Conservation (phyloP, 2,329 filamentous ascomycete species). For the Septoria linicola region DNA sequence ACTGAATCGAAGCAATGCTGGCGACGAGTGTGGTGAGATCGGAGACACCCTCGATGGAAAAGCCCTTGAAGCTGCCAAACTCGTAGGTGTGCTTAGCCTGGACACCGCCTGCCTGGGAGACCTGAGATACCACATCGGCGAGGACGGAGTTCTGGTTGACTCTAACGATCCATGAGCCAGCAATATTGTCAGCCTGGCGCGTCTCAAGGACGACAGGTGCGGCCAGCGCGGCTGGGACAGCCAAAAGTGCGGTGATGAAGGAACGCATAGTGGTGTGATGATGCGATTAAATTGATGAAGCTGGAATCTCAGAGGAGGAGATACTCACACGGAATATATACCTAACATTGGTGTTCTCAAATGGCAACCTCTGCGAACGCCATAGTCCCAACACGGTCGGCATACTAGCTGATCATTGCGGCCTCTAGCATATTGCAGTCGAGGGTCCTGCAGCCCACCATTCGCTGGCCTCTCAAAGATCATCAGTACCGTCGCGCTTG, state of each 20-base stretch:
- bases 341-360: constrained; percentile 6
- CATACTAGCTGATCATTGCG: constrained; percentile 1
- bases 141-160: constrained; percentile 23
- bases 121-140: constrained; percentile 21
- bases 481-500: background rate
- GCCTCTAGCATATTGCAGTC: background rate
- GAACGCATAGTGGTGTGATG: constrained; percentile 21
- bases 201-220: constrained; percentile 25
- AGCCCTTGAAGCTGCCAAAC: constrained; percentile 43
- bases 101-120: constrained; percentile 19
- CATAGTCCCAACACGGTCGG: background rate
- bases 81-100: constrained; percentile 38
- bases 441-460: background rate
- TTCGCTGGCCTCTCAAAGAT: constrained; percentile 6
- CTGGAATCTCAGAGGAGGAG: background rate
- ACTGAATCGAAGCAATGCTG: constrained; percentile 35
- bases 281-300: background rate
- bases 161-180: constrained; percentile 28
- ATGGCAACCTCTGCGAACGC: background rate
- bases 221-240: constrained; percentile 26
- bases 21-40: constrained; percentile 35
- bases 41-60: constrained; percentile 39
- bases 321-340: constrained; percentile 17
- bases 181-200: constrained; percentile 22
- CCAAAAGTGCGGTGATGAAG: constrained; percentile 25